These are phyloP conservation scores for Pittosporum tobira DNA, from an alignment of 129 eudicot genomes.

Conservation along the genomic window DNA sequence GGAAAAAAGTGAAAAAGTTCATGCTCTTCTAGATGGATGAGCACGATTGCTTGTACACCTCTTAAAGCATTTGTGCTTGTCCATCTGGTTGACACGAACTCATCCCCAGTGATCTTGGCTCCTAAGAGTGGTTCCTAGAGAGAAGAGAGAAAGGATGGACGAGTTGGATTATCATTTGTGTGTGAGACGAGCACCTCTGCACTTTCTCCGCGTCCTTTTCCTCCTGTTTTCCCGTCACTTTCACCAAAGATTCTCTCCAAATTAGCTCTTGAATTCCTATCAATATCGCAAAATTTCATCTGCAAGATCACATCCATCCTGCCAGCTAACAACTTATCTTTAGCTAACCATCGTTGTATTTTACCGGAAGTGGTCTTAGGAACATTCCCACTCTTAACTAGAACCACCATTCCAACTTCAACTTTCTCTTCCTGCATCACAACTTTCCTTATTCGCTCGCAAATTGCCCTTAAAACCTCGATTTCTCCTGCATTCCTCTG, in stretches of 20 bases:
- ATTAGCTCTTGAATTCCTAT: constrained; percentile 7
- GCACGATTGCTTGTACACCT: no score
- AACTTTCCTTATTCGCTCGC: constrained; percentile 43
- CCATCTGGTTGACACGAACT: no score
- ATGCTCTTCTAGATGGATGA: no score
- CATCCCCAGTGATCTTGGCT: no score
- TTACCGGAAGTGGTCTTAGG: constrained; percentile 86
- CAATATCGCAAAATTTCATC: constrained; percentile 28
- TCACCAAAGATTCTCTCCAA: background rate
- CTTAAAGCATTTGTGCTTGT: no score
- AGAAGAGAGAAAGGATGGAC: constrained; percentile 15
- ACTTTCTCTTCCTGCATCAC: constrained; percentile 33
- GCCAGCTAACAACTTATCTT: constrained; percentile 37
- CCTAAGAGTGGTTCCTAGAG: constrained; percentile 13
- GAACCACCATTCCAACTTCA: constrained; percentile 38
- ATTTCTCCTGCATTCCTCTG: constrained; percentile 25
- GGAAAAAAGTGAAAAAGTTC: no score
- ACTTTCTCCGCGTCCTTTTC: constrained; percentile 1
- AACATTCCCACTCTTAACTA: constrained; percentile 56
- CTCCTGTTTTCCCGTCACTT: constrained; percentile 13
- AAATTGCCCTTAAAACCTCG: constrained; percentile 21
- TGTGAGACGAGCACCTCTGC: constrained; percentile 1
- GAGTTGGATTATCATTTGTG: background rate
- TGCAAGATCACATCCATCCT: constrained; percentile 39
- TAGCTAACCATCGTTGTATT: constrained; percentile 70